Evolutionary conservation across 2,329 filamentous ascomycete genomes (phyloP).

Genomic region (Alternaria panax): DNA sequence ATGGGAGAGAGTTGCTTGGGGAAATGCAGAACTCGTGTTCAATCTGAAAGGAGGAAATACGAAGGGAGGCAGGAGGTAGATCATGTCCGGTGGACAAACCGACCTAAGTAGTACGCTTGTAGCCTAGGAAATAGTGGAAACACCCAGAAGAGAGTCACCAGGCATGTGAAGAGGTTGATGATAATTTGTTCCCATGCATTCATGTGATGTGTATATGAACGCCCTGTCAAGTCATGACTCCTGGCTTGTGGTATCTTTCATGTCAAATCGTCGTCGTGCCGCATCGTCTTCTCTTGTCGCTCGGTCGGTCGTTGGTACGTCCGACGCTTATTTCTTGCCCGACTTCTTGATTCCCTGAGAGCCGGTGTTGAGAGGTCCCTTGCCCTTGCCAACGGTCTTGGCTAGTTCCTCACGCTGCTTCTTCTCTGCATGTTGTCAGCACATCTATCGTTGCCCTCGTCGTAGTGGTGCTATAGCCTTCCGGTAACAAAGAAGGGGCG

Average conservation of each 20-base stretch:
- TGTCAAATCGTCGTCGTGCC: constrained; percentile 24
- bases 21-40: constrained; percentile 57
- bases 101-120: background rate
- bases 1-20: constrained; percentile 58
- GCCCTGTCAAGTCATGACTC: constrained; percentile 32
- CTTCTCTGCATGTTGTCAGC: constrained; percentile 52
- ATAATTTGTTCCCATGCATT: constrained; percentile 28
- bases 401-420: constrained; percentile 73
- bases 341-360: constrained; percentile 96
- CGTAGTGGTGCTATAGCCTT: background rate
- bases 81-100: background rate
- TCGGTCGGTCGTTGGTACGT: background rate
- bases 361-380: constrained; percentile 84
- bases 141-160: background rate
- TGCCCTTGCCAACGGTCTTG: constrained; percentile 78
- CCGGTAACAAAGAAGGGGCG: background rate
- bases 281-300: constrained; percentile 1
- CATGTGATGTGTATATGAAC: constrained; percentile 24
- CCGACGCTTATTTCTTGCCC: constrained; percentile 77
- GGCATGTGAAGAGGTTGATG: background rate
- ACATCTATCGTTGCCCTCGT: background rate
- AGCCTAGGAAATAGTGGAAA: background rate
- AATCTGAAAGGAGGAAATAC: constrained; percentile 13
- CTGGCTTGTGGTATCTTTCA: constrained; percentile 39
- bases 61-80: background rate